Evolutionary conservation across 75 land plant species (phyloP), one percentile per base, ranked within the genome.

Genomic region (Cryptomeria japonica): DNA sequence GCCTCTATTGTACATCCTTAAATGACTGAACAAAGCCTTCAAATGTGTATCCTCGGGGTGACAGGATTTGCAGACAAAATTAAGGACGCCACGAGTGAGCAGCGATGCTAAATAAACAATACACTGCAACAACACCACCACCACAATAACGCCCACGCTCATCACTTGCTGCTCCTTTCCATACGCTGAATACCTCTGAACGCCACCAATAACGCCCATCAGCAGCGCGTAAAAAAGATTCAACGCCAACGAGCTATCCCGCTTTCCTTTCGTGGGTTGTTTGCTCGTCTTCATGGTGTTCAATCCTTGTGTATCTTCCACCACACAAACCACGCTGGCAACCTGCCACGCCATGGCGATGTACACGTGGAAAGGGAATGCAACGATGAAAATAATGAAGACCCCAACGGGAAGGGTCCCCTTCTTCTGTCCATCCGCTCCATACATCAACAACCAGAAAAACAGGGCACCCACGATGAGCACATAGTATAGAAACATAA

Each of bases 21-120:
- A 88, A 68, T 94, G 96, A 89, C 94, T 94, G 1, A 98, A 91
- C 70, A 97, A 87, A 38, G 86, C 83, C 14, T 89, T 64, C 88
- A 93, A 91, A 88, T 97, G 96, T 22, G 96, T 91, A 87, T 89
- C 93, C 92, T 97, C 95, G 34, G 90, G 95, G 89, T 94, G 98
- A 53, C 91, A 89, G 3, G 97, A 93, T 77, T 97, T 97, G 91
- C 97, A 96, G 11, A 92, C 92, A 73, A 97, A 95, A 85, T 97
- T 96, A 80, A 97, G 77, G 6, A 97, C 93, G 7, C 93, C 92
- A 83, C 96, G 95, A 25, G 93, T 83, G 49, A 97, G 88, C 34
- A 95, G 90, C 6, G 89, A 92, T 16, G 92, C 64, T 61, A 97
- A 46, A 22, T 90, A 87, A 84, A 93, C 47, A 87, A 83, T 42